A percentile compares a stretch with the other conserved stretches of the same genome.
Conservation (phyloP, 352 stramenopile genomes). For the Phytophthora cryptogea region DNA sequence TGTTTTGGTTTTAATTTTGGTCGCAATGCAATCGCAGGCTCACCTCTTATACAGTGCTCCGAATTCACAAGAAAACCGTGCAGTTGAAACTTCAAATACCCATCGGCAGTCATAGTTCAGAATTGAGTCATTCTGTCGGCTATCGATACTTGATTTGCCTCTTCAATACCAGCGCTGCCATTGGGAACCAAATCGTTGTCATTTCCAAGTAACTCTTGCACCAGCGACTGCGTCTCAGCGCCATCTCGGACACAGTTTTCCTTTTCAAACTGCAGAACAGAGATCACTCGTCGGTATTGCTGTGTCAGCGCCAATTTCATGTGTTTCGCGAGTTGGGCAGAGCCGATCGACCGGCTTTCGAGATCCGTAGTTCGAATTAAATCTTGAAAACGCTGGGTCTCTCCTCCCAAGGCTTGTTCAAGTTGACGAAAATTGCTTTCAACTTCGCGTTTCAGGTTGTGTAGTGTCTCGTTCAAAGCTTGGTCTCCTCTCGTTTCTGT, state of each 20-base stretch:
- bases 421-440: too few relatives aligned
- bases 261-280: conserved; percentile 13
- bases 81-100: neutral
- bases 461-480: neutral
- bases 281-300: conserved; percentile 17
- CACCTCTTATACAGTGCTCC: neutral
- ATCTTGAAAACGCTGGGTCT: conserved; percentile 1
- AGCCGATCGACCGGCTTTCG: neutral
- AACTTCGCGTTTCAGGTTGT: too few relatives aligned
- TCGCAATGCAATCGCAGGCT: neutral
- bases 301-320: conserved; percentile 13
- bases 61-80: neutral
- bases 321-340: neutral
- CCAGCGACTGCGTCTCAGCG: conserved; percentile 8
- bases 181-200: neutral
- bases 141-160: neutral
- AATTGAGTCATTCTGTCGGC: neutral
- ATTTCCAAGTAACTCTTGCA: conserved; percentile 2
- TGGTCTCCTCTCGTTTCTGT: neutral
- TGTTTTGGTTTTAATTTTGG: conserved; percentile 3
- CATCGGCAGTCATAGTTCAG: neutral
- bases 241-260: conserved; percentile 13
- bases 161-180: neutral
- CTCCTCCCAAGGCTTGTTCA: neutral
- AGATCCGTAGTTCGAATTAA: conserved; percentile 5